Percentiles rank a stretch among this genome's conserved stretches.
Conservation (phyloP, 352 stramenopile genomes). For the Thalassiosira oceanica region DNA sequence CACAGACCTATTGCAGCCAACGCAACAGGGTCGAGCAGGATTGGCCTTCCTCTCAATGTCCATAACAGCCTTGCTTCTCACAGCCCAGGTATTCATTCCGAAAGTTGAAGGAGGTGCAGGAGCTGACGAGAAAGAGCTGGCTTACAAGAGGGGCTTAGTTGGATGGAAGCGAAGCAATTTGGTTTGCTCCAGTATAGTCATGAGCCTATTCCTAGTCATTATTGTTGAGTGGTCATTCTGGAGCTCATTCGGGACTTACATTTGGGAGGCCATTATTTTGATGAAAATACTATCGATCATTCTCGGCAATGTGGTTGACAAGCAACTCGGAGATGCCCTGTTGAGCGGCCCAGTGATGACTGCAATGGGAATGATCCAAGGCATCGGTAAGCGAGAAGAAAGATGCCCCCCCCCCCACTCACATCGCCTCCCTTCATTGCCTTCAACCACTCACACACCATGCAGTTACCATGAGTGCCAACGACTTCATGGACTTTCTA, state of each 20-base stretch:
- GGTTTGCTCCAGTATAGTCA: constrained; percentile 89
- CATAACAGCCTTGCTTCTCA: constrained; percentile 84
- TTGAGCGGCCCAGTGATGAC: constrained; percentile 89
- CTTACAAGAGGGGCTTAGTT: constrained; percentile 88
- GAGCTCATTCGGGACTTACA: constrained; percentile 90
- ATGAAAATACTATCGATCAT: constrained; percentile 88
- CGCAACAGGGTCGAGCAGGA: constrained; percentile 85
- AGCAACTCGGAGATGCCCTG: constrained; percentile 88
- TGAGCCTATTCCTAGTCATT: constrained; percentile 90
- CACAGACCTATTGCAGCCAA: constrained; percentile 49
- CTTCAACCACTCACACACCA: too few species aligned
- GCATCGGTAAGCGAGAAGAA: too few species aligned
- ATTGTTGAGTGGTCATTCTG: constrained; percentile 96
- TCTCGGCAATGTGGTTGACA: constrained; percentile 88
- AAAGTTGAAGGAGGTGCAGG: constrained; percentile 89
- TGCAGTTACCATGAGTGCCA: constrained; percentile 93
- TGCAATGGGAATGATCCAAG: constrained; percentile 86
- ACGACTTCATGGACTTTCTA: constrained; percentile 96
- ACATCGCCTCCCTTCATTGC: too few species aligned
- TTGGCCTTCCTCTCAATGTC: constrained; percentile 91
- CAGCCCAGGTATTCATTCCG: constrained; percentile 90
- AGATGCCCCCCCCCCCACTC: too few species aligned
- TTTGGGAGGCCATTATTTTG: constrained; percentile 94
- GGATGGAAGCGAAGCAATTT: constrained; percentile 95
- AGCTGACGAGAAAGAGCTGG: constrained; percentile 82